These are phyloP conservation scores for Monosporozyma servazzii DNA, from an alignment of 805 yeast genomes.

Conservation along the genomic window DNA sequence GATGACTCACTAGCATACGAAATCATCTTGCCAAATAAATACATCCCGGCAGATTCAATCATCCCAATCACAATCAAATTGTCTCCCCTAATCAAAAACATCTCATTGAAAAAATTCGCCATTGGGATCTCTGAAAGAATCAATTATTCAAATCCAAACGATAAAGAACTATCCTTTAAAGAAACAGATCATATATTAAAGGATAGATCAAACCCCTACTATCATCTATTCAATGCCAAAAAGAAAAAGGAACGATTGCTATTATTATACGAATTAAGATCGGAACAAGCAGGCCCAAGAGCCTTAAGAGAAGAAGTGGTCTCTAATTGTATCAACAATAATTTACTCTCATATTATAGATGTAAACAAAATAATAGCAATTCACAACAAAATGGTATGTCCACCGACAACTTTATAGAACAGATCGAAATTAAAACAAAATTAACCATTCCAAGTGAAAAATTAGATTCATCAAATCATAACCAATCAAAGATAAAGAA, in stretches of 20 bases:
- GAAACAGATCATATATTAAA: conserved; percentile 33
- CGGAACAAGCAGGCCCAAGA: conserved; percentile 40
- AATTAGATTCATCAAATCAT: conserved; percentile 6
- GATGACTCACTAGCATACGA: conserved; percentile 62
- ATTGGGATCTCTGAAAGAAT: conserved; percentile 60
- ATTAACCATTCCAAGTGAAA: conserved; percentile 20
- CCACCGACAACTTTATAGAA: conserved; percentile 16
- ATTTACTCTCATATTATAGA: conserved; percentile 45
- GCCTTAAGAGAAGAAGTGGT: conserved; percentile 52
- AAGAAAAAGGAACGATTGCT: conserved; percentile 42
- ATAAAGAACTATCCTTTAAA: conserved; percentile 44
- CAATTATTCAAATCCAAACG: conserved; percentile 46
- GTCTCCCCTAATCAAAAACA: conserved; percentile 54
- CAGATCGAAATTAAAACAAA: conserved; percentile 22
- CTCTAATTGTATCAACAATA: conserved; percentile 47
- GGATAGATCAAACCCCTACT: conserved; percentile 28
- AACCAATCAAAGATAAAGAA: conserved; percentile 6
- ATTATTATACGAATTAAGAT: conserved; percentile 54
- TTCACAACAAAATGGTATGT: too few relatives aligned
- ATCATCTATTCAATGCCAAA: conserved; percentile 24
- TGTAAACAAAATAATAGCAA: conserved; percentile 4
- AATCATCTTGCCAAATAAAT: conserved; percentile 62
- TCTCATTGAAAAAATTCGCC: conserved; percentile 53
- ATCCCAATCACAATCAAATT: conserved; percentile 54
- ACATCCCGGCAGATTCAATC: conserved; percentile 53